Percentiles rank a stretch among this genome's conserved stretches.
Evolutionary conservation across 2,329 filamentous ascomycete genomes (phyloP).

Genomic region (Cladosporium sp.): DNA sequence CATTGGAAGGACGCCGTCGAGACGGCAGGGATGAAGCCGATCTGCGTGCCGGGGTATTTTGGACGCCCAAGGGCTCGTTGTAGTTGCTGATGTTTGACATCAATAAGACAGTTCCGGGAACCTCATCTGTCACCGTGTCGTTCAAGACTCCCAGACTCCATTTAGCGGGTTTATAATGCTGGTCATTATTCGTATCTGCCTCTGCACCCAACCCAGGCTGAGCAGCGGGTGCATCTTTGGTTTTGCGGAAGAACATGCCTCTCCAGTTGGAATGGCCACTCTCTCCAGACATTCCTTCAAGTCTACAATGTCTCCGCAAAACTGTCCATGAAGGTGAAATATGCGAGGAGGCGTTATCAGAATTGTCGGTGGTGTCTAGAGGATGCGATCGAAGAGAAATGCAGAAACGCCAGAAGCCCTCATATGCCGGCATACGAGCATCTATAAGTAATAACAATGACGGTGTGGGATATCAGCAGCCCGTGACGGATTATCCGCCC

Average conservation of each 20-base stretch:
- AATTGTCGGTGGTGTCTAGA: too few species aligned
- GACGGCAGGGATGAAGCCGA: conserved; percentile 51
- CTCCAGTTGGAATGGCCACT: background rate
- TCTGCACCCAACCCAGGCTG: too few species aligned
- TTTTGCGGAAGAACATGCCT: conserved; percentile 1
- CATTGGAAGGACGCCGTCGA: background rate
- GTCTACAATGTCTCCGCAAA: background rate
- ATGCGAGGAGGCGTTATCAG: too few species aligned
- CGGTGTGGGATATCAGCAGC: background rate
- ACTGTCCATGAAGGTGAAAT: background rate
- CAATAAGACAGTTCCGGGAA: conserved; percentile 64
- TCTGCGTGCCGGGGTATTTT: conserved; percentile 57
- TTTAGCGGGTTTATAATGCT: conserved; percentile 32
- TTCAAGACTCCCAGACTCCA: conserved; percentile 76
- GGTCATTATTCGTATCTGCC: background rate
- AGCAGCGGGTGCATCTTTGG: background rate
- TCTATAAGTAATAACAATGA: too few species aligned
- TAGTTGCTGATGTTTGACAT: conserved; percentile 51
- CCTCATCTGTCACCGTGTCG: conserved; percentile 74
- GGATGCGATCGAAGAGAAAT: too few species aligned
- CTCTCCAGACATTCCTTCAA: background rate
- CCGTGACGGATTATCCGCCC: background rate
- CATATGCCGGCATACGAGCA: conserved; percentile 7
- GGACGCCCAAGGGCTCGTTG: conserved; percentile 59
- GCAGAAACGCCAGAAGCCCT: too few species aligned